Base-by-base conservation (phyloP, 208 protist genomes). In the Leishmania tarentolae region DNA sequence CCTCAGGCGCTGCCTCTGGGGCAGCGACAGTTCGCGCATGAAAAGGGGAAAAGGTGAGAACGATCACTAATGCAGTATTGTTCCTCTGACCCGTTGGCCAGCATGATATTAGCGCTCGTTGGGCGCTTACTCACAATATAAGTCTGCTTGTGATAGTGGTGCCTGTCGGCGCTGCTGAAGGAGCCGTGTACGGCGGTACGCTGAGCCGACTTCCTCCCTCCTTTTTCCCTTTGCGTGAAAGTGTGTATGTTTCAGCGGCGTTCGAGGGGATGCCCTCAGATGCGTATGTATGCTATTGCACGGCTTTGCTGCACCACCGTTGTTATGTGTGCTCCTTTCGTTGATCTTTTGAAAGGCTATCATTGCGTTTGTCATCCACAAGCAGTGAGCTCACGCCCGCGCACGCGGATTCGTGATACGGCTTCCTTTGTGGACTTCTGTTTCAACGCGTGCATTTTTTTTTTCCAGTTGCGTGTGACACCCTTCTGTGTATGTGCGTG, bases 191-290 rank as follows among this genome's bases (percentile, higher is more conserved):
- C 24, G 21, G 44, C 35, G 24, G 42, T 40, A 7, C 42, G n/a
- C 44, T 59, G 52, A 40, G 31, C 63, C n/a, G 13, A 42, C 74
- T 80, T 31, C 69, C 17, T 35, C 37, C 19, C 76, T n/a, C 75
- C 59, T 53, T 44, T 79, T 19, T 17, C 66, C 52, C 66, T 19
- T 9, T 31, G 19, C 28, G 46, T 44, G 24, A 79, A 0, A 75
- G 47, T 75, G 56, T 76, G 35, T 77, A 61, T 56, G 72, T 28
- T 19, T 28, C 28, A 37, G 69, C 5, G 69, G 44, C 69, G 28
- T 50, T 53, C 28, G 44, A n/a, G 69, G 69, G 44, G 69, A 52
- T 28, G 24, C 28, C 44, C 7, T 44, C 21, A 50, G 42, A 35
- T 40, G 44, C 17, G 44, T 53, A 73, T 52, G 46, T 52, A 73